These are phyloP conservation scores for Sporothrix phasma DNA, from an alignment of 2,329 filamentous ascomycete species.

Conservation along the genomic window DNA sequence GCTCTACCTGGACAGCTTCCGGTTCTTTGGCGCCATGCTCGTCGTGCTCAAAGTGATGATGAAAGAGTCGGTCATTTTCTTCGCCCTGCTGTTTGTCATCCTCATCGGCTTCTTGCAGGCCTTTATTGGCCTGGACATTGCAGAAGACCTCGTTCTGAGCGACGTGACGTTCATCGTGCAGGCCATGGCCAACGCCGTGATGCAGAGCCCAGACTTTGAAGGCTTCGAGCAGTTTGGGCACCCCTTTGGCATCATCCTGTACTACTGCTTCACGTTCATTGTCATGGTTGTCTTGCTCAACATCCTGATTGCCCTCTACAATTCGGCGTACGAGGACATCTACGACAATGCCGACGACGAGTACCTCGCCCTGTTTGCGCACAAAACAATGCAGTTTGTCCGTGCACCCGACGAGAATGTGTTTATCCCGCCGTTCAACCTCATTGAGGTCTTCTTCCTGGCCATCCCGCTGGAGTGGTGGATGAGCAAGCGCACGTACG, in stretches of 20 bases:
- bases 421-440: conserved; percentile 90
- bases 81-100: conserved; percentile 76
- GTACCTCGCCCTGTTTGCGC: conserved; percentile 83
- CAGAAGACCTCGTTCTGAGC: conserved; percentile 58
- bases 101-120: conserved; percentile 83
- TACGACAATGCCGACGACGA: conserved; percentile 91
- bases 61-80: conserved; percentile 92
- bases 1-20: conserved; percentile 84
- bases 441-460: conserved; percentile 76
- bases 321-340: conserved; percentile 91
- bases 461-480: conserved; percentile 89
- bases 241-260: conserved; percentile 88
- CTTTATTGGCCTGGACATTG: conserved; percentile 82
- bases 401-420: conserved; percentile 97
- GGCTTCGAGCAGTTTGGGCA: conserved; percentile 85
- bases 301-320: conserved; percentile 93
- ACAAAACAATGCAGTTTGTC: conserved; percentile 95
- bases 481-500: conserved; percentile 65
- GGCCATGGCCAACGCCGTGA: conserved; percentile 79
- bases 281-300: conserved; percentile 82
- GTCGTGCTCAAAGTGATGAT: conserved; percentile 94
- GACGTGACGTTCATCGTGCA: conserved; percentile 67
- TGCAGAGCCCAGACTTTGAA: conserved; percentile 82
- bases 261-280: conserved; percentile 96
- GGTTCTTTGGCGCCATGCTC: conserved; percentile 97